phyloP scores from a whole-genome alignment of 352 stramenopile genomes.

The Lagenidium sp. region DNA sequence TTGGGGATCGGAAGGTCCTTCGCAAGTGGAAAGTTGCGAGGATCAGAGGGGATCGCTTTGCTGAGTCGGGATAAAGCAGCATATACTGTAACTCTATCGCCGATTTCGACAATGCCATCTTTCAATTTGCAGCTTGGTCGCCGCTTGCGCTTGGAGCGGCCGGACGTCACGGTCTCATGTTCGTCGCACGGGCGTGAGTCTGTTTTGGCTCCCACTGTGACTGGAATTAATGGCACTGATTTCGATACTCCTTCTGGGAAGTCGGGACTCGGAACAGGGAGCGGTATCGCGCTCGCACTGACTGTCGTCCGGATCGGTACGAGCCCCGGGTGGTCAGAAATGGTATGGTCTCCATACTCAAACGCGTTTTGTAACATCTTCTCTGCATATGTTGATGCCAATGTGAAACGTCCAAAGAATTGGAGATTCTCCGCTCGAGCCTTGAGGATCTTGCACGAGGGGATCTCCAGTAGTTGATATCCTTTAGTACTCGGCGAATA shows the following conservation, averaged over 20 bases:
- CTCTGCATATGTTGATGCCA: not conserved
- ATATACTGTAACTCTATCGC: not conserved
- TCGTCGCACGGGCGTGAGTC: not conserved
- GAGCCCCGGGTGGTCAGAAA: not conserved
- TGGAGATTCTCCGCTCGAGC: constrained; percentile 5
- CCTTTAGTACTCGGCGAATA: constrained; percentile 8
- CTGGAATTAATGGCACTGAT: too few species aligned
- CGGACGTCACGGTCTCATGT: not conserved
- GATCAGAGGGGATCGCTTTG: not conserved
- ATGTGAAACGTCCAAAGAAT: constrained; percentile 1
- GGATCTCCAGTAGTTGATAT: constrained; percentile 10
- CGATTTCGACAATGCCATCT: not conserved
- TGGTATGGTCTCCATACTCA: not conserved
- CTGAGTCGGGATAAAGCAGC: not conserved
- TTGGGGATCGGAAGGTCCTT: constrained; percentile 6
- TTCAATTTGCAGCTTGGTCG: not conserved
- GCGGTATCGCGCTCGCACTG: not conserved
- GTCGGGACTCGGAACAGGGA: too few species aligned
- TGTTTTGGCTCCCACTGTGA: too few species aligned
- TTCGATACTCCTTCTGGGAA: too few species aligned
- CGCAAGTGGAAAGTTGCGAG: not conserved
- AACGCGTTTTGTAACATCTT: constrained; percentile 3
- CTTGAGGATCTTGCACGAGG: constrained; percentile 1
- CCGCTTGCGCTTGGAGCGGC: constrained; percentile 1
- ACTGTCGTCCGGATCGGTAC: not conserved